These are phyloP conservation scores for Polygonum maritimum DNA, from an alignment of 148 eudicot genomes.

Conservation along the genomic window DNA sequence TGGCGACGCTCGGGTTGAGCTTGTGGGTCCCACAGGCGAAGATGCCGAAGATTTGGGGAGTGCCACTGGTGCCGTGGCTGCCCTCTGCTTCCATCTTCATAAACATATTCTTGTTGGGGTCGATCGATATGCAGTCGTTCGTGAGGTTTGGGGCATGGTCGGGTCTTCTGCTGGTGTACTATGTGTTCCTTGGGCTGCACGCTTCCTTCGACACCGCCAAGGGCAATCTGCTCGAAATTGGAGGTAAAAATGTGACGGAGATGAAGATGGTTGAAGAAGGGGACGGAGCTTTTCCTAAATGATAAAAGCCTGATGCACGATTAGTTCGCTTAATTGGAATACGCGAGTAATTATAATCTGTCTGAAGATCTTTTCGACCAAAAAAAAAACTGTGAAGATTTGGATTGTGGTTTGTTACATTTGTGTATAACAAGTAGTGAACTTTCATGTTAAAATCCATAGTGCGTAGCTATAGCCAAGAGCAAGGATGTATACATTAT, in stretches of 20 bases:
- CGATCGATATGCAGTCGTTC: constrained; percentile 47
- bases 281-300: background rate
- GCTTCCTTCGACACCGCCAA: constrained; percentile 57
- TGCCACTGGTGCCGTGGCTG: constrained; percentile 51
- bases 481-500: too few species aligned
- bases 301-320: background rate
- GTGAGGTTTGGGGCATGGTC: constrained; percentile 48
- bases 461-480: too few species aligned
- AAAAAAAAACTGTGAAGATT: too few species aligned
- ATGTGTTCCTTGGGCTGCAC: constrained; percentile 53
- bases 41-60: constrained; percentile 55
- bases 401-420: background rate
- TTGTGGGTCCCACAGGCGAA: constrained; percentile 42
- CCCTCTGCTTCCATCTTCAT: constrained; percentile 58
- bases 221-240: background rate
- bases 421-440: background rate
- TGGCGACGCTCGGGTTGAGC: constrained; percentile 27
- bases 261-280: background rate
- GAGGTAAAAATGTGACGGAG: background rate
- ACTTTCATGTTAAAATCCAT: background rate
- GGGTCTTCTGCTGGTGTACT: constrained; percentile 32
- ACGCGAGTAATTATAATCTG: background rate
- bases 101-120: constrained; percentile 54
- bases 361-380: too few species aligned
- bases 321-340: background rate